Percentiles rank a stretch among this genome's conserved stretches.
phyloP scores from a whole-genome alignment of 2,329 filamentous ascomycete species.

The Ascomycota sp. region DNA sequence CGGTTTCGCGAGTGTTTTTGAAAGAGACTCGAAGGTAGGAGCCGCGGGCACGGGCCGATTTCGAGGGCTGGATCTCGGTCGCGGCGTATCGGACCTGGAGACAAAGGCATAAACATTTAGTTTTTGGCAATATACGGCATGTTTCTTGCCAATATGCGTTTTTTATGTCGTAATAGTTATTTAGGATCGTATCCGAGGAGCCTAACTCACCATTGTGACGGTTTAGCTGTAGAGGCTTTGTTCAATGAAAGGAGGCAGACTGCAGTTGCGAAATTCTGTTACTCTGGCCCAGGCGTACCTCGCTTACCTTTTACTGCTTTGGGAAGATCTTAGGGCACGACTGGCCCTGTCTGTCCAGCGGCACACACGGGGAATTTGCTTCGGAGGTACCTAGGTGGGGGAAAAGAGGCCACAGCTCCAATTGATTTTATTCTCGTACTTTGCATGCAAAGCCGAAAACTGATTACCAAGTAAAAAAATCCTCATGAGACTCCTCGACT shows the following conservation, averaged over 20 bases:
- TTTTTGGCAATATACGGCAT: neutral
- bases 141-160: neutral
- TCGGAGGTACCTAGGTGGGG: neutral
- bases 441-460: too few relatives aligned
- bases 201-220: constrained; percentile 35
- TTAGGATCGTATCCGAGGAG: constrained; percentile 1
- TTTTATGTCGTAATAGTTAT: neutral
- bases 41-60: constrained; percentile 94
- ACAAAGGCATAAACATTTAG: neutral
- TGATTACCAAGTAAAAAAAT: too few relatives aligned
- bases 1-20: constrained; percentile 99
- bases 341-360: constrained; percentile 14
- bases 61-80: constrained; percentile 66
- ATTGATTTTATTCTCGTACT: neutral
- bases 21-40: constrained; percentile 98
- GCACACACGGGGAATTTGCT: neutral
- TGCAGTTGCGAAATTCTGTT: constrained; percentile 27
- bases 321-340: constrained; percentile 18
- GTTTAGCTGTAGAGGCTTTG: constrained; percentile 30
- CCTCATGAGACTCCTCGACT: too few relatives aligned
- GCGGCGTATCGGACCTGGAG: constrained; percentile 85
- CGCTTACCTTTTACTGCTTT: constrained; percentile 23
- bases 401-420: neutral
- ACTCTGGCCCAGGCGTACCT: constrained; percentile 19
- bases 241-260: constrained; percentile 25